Base-by-base conservation (phyloP, 139 green algal species). In the Chlamydomonas schloesseri region DNA sequence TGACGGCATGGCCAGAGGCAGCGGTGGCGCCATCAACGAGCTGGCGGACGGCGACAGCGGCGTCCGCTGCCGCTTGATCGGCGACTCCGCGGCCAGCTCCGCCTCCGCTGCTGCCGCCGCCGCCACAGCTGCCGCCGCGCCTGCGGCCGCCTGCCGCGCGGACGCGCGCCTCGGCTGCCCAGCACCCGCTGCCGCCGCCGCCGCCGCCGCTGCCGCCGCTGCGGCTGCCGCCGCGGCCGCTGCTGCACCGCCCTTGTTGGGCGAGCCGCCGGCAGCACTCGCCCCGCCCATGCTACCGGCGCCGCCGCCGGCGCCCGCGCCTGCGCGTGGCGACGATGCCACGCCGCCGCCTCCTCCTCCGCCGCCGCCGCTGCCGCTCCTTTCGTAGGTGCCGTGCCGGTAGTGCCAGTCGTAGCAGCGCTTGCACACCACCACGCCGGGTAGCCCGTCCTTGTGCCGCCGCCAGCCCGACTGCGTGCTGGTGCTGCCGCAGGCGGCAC, bases 351-450 rank as follows among this genome's bases (percentile, higher is more conserved):
- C n/a, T n/a, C n/a, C n/a, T n/a, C n/a, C n/a, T n/a, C n/a, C n/a
- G n/a, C n/a, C n/a, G n/a, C 26, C 73, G 53, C 73, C 65, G 73
- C 37, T 28, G 14, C n/a, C 28, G 24, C 18, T 24, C 20, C 76
- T 46, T 3, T 83, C 76, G 65, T 83, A 83, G 34, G 76, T 83
- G 60, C 76, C 76, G 36, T 83, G 76, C n/a, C 76, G 60, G 76
- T 83, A 83, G 60, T 71, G 34, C 76, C 76, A 83, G 60, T 83
- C 76, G 62, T 83, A 83, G 58, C 76, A 83, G 60, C 76, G 76
- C 58, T 83, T 83, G 76, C 76, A 83, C 60, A 83, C 76, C 5
- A 83, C 60, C 36, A n/a, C 26, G 3, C 76, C 76, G 5, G 70
- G 5, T 37, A 58, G n/a, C 57, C 58, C 58, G 36, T 37, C 76